These are phyloP conservation scores for Pythium rishiriense DNA, from an alignment of 352 stramenopile genomes.

Conservation along the genomic window DNA sequence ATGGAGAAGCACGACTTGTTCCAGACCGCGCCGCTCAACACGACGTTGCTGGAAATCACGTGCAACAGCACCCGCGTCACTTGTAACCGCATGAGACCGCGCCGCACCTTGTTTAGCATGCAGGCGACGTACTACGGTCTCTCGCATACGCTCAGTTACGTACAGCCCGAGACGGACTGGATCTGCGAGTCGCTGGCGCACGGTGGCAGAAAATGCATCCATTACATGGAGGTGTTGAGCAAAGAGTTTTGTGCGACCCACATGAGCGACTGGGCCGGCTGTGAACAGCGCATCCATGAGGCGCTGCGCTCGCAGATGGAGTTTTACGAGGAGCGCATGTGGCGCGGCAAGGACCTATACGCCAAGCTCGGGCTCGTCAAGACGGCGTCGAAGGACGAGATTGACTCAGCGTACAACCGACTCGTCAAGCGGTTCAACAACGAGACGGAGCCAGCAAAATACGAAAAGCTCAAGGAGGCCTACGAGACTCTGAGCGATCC, in stretches of 20 bases:
- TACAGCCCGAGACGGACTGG: conserved; percentile 80
- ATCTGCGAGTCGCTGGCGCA: conserved; percentile 47
- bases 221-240: conserved; percentile 70
- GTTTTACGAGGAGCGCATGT: conserved; percentile 73
- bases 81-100: conserved; percentile 53
- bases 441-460: conserved; percentile 80
- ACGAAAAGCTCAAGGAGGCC: conserved; percentile 78
- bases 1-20: conserved; percentile 87
- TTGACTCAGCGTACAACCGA: conserved; percentile 78
- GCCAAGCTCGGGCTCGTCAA: conserved; percentile 80
- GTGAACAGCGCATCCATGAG: conserved; percentile 56
- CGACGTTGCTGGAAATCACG: conserved; percentile 58
- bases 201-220: conserved; percentile 63
- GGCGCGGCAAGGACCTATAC: conserved; percentile 78
- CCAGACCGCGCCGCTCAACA: conserved; percentile 80
- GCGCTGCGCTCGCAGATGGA: conserved; percentile 64
- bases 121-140: conserved; percentile 74
- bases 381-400: conserved; percentile 65
- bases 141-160: conserved; percentile 70
- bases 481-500: conserved; percentile 77
- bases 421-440: conserved; percentile 87
- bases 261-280: conserved; percentile 67
- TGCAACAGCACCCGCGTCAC: conserved; percentile 74
- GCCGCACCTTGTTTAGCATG: conserved; percentile 75
- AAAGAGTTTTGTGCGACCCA: conserved; percentile 71